phyloP scores from a whole-genome alignment of 805 yeast species.

The Gaillardinia entomophila region DNA sequence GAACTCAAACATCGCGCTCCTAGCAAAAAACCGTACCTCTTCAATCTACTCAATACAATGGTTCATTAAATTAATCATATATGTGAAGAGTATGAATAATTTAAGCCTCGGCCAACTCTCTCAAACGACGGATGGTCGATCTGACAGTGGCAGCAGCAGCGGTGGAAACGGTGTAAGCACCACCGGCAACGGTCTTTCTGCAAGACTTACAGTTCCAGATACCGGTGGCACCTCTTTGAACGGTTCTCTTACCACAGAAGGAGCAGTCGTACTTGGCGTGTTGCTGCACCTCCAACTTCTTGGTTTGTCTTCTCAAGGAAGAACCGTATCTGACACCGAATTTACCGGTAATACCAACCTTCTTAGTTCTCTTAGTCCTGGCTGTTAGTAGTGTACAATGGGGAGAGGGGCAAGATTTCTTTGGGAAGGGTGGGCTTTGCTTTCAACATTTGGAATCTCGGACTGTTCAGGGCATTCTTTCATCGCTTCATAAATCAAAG shows the following conservation, averaged over 20 bases:
- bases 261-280: conserved; percentile 99
- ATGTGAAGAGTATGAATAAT: conserved; percentile 12
- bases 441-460: too few species aligned
- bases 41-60: neutral
- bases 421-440: too few species aligned
- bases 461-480: too few species aligned
- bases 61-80: neutral
- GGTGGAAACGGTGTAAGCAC: conserved; percentile 99
- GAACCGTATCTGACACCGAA: conserved; percentile 99
- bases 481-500: too few species aligned
- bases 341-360: conserved; percentile 99
- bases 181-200: conserved; percentile 97
- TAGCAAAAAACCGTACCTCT: neutral
- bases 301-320: conserved; percentile 98
- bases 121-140: conserved; percentile 99
- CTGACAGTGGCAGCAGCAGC: conserved; percentile 99
- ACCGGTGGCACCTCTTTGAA: conserved; percentile 97
- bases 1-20: conserved; percentile 19
- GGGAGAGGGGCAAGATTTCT: too few species aligned
- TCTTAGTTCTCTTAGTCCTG: conserved; percentile 99
- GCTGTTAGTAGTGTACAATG: conserved; percentile 35
- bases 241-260: conserved; percentile 99
- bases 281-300: conserved; percentile 98
- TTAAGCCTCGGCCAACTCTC: conserved; percentile 99
- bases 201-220: conserved; percentile 98